Evolutionary conservation across 306 rosid genomes (phyloP), one percentile per base, ranked within the genome.

Genomic region (Urtica urens): DNA sequence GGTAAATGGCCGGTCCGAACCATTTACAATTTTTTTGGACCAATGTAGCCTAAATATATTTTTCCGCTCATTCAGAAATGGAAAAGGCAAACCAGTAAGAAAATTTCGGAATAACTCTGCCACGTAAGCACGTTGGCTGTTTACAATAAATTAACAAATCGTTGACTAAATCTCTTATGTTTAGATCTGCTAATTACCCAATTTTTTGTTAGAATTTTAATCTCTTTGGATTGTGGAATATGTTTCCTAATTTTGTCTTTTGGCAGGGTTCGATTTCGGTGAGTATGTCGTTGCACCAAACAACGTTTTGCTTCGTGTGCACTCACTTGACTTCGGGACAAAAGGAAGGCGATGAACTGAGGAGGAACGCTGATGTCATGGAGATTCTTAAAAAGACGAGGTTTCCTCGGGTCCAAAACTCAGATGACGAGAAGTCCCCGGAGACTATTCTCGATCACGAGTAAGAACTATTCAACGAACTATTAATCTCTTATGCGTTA

Each of bases 361-460:
- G 96, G 76, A 73, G 99, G 76, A 92, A 92, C 62, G 75, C 81
- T 6, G 99, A 92, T 70, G 94, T 92, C 53, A 76, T 79, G 94
- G 99, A 92, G 71, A 85, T 92, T 52, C 86, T 92, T 50, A 82
- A 74, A 34, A 92, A 92, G 60, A 92, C 99, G 14, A 79, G 99
- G 73, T 92, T 92, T 66, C 99, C 99, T 2, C 71, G 73, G 58
- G 96, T 92, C 68, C 78, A 79, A 13, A 78, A 87, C 20, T 56
- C 73, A 8, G 72, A 74, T 10, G 65, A 75, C 7, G 92, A 71
- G 68, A 86, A 86, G 64, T 86, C 96, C 49, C 99, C 96, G 1
- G 83, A 92, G 77, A 82, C 99, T 68, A 92, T 92, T 63, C 87
- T 86, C 12, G 83, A 82, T 72, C 99, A 92, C 41, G 99, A 92